Conservation (phyloP, 768 basidiomycete species). For the Coprinellus aureogranulatus region DNA sequence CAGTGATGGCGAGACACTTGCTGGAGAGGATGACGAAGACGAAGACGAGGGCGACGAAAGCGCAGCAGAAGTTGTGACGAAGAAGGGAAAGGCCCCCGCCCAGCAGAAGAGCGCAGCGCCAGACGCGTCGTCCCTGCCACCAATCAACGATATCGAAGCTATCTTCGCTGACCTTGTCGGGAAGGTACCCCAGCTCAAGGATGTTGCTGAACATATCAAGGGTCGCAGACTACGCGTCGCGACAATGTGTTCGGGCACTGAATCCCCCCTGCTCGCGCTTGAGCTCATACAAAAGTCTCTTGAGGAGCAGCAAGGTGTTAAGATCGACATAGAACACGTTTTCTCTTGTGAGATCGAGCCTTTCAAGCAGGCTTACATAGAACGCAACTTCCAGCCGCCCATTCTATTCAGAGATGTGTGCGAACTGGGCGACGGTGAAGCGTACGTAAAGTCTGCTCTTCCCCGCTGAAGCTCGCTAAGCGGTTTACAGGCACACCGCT, state of each 20-base stretch:
- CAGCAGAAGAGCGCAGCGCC: conserved; percentile 38
- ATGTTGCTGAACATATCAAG: conserved; percentile 60
- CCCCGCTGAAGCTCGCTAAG: background rate
- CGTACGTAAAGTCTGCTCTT: conserved; percentile 47
- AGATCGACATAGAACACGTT: conserved; percentile 81
- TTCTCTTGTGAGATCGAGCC: conserved; percentile 98
- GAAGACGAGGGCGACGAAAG: conserved; percentile 35
- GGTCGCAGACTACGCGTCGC: conserved; percentile 89
- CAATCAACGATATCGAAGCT: conserved; percentile 64
- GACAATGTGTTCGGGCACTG: conserved; percentile 97
- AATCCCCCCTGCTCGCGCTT: conserved; percentile 88
- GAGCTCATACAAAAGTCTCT: conserved; percentile 79
- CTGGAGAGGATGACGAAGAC: conserved; percentile 20
- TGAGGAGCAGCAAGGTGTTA: conserved; percentile 59
- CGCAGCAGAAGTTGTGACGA: conserved; percentile 19
- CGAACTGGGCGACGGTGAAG: conserved; percentile 75
- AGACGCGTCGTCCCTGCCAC: conserved; percentile 70
- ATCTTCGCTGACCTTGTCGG: conserved; percentile 77
- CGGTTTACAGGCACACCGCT: conserved; percentile 71
- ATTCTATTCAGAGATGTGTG: conserved; percentile 92
- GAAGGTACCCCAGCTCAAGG: conserved; percentile 62
- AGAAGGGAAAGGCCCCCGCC: conserved; percentile 35
- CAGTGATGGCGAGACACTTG: conserved; percentile 1
- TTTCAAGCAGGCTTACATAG: conserved; percentile 97
- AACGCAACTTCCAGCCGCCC: conserved; percentile 92